Evolutionary conservation across 371 early-diverging fungal species (phyloP), one percentile per base, ranked within the genome.

Genomic region (Mortierella sp.): DNA sequence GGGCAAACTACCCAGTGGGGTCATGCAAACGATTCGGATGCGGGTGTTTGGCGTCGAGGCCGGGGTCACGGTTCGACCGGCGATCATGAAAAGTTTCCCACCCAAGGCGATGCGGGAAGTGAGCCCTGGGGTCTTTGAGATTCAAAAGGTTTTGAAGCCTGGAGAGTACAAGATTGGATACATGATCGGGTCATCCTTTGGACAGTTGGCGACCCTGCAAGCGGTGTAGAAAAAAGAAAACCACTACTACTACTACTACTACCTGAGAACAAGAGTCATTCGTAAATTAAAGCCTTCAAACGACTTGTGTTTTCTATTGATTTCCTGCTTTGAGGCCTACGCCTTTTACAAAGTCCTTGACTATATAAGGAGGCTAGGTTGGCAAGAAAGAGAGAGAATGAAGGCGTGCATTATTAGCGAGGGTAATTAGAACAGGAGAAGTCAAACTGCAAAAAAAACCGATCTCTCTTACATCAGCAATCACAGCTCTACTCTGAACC

Each of bases 401-500:
- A 19, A 14, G 27, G 12, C 14, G 30, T 28, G 18, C 7, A 10
- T 12, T 27, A 28, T 16, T 9, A 27, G 51, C 8, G n/a, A 50
- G 24, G 13, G 34, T 23, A 61, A 46, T 28, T 54, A 30, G 38
- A 61, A 23, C 53, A 46, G n/a, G 14, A 16, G 24, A 28, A 4
- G 16, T 39, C 16, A 41, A 42, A 23, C 9, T 23, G 23, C 30
- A n/a, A 23, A 38, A 39, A 19, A 34, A n/a, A n/a, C n/a, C n/a
- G n/a, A n/a, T 0, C 18, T 10, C 7, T 21, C 53, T 23, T 59
- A 72, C 72, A 38, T 54, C 58, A 5, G 67, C 59, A 42, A 72
- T 28, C 34, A 72, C 49, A 26, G 72, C 72, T 54, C 38, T 62
- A 52, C 67, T 55, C 16, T 59, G 53, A 38, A 45, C 57, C 78